phyloP scores from a whole-genome alignment of 2,329 filamentous ascomycete genomes.

The Sporothrix variecibatus region DNA sequence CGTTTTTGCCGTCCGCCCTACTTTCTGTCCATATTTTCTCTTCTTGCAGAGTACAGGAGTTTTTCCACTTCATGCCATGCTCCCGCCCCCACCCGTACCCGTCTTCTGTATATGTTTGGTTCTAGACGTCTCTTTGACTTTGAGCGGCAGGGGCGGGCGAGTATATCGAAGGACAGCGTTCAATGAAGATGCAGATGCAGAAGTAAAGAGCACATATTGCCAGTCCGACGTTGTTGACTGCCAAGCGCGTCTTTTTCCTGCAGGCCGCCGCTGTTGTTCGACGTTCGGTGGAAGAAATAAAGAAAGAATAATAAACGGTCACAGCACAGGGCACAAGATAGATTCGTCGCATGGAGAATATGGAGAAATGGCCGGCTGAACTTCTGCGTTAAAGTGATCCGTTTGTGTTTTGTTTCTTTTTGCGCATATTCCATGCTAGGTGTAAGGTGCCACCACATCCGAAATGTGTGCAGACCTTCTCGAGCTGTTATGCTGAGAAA shows the following conservation, averaged over 20 bases:
- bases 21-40: neutral
- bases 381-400: neutral
- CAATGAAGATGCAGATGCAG: neutral
- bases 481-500: neutral
- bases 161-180: neutral
- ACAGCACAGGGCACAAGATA: neutral
- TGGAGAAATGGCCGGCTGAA: neutral
- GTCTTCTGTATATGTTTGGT: neutral
- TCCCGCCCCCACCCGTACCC: neutral
- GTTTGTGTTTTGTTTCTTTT: neutral
- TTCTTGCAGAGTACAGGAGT: neutral
- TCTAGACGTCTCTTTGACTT: neutral
- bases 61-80: neutral
- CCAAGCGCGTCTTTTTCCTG: neutral
- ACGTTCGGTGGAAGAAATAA: neutral
- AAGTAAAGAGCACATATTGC: neutral
- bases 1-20: neutral
- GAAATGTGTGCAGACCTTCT: neutral
- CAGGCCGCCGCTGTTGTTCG: neutral
- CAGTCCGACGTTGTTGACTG: neutral
- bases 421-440: neutral
- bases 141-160: neutral
- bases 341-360: neutral
- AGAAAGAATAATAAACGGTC: neutral
- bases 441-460: neutral